phyloP scores from a whole-genome alignment of 495 filamentous ascomycete genomes.

The Clohesyomyces aquaticus region DNA sequence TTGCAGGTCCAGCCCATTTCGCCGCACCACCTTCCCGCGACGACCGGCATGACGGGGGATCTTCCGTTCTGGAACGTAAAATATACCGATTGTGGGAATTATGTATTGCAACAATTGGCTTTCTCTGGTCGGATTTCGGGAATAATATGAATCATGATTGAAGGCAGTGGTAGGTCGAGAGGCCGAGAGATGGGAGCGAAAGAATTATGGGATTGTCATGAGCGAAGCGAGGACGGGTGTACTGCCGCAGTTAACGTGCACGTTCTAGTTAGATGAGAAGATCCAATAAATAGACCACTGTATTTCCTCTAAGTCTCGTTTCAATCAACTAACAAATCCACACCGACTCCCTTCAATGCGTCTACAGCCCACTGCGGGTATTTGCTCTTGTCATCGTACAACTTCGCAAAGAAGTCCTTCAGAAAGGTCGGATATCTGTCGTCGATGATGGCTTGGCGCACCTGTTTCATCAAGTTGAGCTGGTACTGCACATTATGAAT shows the following conservation, averaged over 20 bases:
- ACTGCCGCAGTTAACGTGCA: background rate
- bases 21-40: no score
- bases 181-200: no score
- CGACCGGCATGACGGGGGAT: no score
- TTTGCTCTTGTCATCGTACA: slow-evolving; percentile 68
- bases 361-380: slow-evolving; percentile 84
- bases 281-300: background rate
- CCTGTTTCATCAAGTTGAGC: slow-evolving; percentile 75
- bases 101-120: no score
- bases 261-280: background rate
- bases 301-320: background rate
- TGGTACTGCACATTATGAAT: slow-evolving; percentile 95
- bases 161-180: no score
- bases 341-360: slow-evolving; percentile 80
- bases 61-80: no score
- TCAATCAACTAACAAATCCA: slow-evolving; percentile 67
- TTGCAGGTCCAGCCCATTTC: no score
- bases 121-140: no score
- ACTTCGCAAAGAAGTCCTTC: slow-evolving; percentile 70
- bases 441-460: slow-evolving; percentile 77
- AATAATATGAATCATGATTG: no score
- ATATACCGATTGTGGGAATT: no score
- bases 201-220: background rate
- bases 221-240: background rate
- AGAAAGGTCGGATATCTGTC: slow-evolving; percentile 82